phyloP scores from a whole-genome alignment of 345 rosid species.

The Rhodamnia rubescens region DNA sequence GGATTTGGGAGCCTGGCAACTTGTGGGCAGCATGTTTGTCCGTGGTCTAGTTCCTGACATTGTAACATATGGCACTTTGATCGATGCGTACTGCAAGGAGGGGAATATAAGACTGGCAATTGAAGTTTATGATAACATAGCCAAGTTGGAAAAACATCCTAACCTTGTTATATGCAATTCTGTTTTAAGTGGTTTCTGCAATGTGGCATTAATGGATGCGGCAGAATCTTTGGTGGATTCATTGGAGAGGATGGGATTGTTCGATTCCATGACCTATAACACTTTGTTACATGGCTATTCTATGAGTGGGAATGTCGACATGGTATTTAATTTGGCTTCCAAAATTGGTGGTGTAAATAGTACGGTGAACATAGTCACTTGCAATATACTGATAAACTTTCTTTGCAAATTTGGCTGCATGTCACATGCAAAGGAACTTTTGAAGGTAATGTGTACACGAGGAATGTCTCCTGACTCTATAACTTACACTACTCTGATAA shows the following conservation, averaged over 20 bases:
- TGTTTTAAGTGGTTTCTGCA: conserved; percentile 50
- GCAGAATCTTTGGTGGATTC: conserved; percentile 14
- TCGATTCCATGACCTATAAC: conserved; percentile 38
- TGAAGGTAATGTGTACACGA: conserved; percentile 22
- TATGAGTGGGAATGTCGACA: conserved; percentile 22
- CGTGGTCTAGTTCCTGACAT: conserved; percentile 37
- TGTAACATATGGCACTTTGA: conserved; percentile 51
- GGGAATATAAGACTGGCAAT: conserved; percentile 44
- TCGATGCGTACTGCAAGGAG: conserved; percentile 48
- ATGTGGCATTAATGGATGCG: conserved; percentile 14
- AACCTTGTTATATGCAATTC: conserved; percentile 43
- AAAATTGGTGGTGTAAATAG: conserved; percentile 20
- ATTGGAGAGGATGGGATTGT: conserved; percentile 5
- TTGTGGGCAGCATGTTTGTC: conserved; percentile 43
- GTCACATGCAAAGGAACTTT: conserved; percentile 37
- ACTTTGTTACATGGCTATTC: conserved; percentile 37
- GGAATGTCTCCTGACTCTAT: conserved; percentile 35
- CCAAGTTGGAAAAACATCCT: conserved; percentile 21
- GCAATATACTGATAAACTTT: conserved; percentile 38
- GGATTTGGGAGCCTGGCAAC: conserved; percentile 30
- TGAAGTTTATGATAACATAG: conserved; percentile 27
- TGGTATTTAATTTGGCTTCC: conserved; percentile 19
- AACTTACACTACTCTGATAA: conserved; percentile 42
- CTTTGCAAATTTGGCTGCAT: conserved; percentile 44
- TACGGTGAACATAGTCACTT: conserved; percentile 28